Evolutionary conservation across 768 basidiomycete species (phyloP).

Genomic region (Glaciozyma martinii): DNA sequence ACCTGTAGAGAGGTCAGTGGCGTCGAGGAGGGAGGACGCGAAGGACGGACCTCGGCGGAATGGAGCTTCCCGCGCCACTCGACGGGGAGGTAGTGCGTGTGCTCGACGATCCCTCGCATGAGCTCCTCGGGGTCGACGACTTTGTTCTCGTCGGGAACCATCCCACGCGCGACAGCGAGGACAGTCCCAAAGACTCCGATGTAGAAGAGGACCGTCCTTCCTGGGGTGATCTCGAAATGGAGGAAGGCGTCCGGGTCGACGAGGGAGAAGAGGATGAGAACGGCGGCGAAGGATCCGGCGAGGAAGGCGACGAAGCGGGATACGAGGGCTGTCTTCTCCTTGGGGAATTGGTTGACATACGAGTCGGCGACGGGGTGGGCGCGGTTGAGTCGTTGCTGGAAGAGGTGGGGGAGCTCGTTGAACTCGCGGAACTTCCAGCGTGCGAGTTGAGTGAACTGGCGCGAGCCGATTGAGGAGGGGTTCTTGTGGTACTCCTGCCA

Average conservation of each 20-base stretch:
- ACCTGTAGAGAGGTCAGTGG: constrained; percentile 48
- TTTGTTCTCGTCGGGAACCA: constrained; percentile 88
- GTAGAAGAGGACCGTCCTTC: constrained; percentile 90
- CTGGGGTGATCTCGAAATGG: constrained; percentile 87
- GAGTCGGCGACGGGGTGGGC: constrained; percentile 83
- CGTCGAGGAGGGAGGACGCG: background rate
- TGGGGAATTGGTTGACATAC: constrained; percentile 97
- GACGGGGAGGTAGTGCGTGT: constrained; percentile 92
- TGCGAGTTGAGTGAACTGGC: constrained; percentile 87
- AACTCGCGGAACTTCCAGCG: constrained; percentile 99
- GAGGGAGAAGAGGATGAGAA: constrained; percentile 81
- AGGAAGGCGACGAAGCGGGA: constrained; percentile 95
- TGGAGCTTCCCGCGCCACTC: constrained; percentile 85
- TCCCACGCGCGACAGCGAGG: constrained; percentile 80
- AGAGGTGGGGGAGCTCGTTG: constrained; percentile 93
- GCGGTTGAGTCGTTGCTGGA: constrained; percentile 71
- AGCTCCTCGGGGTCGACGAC: constrained; percentile 90
- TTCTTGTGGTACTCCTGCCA: constrained; percentile 97
- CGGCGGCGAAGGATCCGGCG: constrained; percentile 91
- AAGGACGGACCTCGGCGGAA: constrained; percentile 59
- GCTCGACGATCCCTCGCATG: constrained; percentile 82
- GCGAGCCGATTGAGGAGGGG: constrained; percentile 84
- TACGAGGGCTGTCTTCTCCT: constrained; percentile 77
- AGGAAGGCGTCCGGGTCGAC: constrained; percentile 88
- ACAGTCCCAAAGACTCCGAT: constrained; percentile 76